Conservation (phyloP, 352 stramenopile species). For the Phytophthora crassamura region DNA sequence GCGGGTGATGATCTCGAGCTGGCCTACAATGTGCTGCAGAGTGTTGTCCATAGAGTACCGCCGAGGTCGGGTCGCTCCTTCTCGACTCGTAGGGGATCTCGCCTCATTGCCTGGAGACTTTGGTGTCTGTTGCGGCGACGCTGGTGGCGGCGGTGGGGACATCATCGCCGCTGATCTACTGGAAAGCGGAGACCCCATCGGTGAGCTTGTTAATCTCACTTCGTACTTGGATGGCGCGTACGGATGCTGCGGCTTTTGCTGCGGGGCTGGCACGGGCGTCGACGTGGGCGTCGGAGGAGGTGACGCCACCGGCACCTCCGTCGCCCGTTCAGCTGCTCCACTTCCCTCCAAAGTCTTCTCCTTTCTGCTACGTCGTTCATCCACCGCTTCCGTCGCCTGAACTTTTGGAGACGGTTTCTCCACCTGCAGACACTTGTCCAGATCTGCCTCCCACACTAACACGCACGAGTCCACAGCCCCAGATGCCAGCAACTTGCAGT, state of each 20-base stretch:
- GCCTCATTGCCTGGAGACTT: conserved; percentile 26
- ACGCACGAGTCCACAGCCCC: conserved; percentile 82
- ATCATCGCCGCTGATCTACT: conserved; percentile 5
- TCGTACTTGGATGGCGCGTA: conserved; percentile 49
- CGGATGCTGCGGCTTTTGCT: conserved; percentile 50
- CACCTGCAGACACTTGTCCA: conserved; percentile 79
- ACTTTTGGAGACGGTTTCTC: conserved; percentile 26
- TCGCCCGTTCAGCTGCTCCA: neutral
- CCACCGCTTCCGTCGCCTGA: conserved; percentile 6
- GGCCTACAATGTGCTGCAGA: conserved; percentile 90
- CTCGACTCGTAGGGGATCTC: conserved; percentile 17
- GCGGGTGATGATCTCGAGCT: conserved; percentile 89
- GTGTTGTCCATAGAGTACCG: conserved; percentile 48
- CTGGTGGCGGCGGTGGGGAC: conserved; percentile 12
- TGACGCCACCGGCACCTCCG: conserved; percentile 13
- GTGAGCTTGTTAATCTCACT: conserved; percentile 23
- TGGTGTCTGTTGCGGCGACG: conserved; percentile 5
- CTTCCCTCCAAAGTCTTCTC: neutral
- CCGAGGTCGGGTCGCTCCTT: conserved; percentile 14
- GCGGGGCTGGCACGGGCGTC: conserved; percentile 38
- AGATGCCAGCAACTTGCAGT: conserved; percentile 73
- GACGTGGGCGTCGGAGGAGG: conserved; percentile 47
- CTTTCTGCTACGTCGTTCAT: conserved; percentile 13
- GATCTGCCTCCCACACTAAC: conserved; percentile 87
- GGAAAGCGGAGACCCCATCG: conserved; percentile 9